phyloP scores from a whole-genome alignment of 2,329 filamentous ascomycete genomes.

The Bipolaris zeicola region DNA sequence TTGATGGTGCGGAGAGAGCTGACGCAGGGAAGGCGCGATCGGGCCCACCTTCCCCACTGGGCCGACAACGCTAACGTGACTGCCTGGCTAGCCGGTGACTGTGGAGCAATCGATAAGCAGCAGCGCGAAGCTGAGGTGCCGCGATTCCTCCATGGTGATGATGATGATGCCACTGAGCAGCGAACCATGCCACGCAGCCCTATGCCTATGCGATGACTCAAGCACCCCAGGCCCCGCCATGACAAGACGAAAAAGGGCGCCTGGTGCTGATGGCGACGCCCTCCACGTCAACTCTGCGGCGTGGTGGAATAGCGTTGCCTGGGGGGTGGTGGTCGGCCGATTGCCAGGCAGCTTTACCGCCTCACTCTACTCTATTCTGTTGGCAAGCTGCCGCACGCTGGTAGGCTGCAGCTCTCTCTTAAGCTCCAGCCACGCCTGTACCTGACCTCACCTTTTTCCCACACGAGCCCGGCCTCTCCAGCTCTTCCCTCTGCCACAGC shows the following conservation, averaged over 20 bases:
- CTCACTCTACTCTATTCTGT: constrained; percentile 25
- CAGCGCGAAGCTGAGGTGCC: constrained; percentile 7
- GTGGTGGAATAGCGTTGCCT: constrained; percentile 20
- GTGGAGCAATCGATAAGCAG: constrained; percentile 28
- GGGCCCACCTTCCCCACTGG: constrained; percentile 27
- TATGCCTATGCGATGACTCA: constrained; percentile 19
- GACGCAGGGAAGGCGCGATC: constrained; percentile 31
- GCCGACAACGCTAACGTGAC: constrained; percentile 17
- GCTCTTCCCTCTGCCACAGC: not conserved
- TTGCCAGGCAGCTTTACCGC: constrained; percentile 30
- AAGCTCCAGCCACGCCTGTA: constrained; percentile 32
- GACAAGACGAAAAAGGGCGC: constrained; percentile 19
- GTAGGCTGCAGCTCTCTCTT: constrained; percentile 28
- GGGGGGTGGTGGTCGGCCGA: constrained; percentile 15
- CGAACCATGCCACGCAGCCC: constrained; percentile 14
- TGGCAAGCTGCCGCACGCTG: constrained; percentile 23
- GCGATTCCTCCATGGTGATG: constrained; percentile 1
- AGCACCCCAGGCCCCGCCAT: not conserved
- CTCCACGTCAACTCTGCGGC: constrained; percentile 7
- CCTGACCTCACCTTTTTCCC: constrained; percentile 7
- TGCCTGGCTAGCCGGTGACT: constrained; percentile 30
- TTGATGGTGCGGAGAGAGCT: constrained; percentile 23
- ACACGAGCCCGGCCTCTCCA: not conserved
- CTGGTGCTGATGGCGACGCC: constrained; percentile 14
- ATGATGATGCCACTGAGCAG: constrained; percentile 2